These are phyloP conservation scores for Colletotrichum sp. DNA, from an alignment of 2,329 filamentous ascomycete genomes.

Conservation along the genomic window DNA sequence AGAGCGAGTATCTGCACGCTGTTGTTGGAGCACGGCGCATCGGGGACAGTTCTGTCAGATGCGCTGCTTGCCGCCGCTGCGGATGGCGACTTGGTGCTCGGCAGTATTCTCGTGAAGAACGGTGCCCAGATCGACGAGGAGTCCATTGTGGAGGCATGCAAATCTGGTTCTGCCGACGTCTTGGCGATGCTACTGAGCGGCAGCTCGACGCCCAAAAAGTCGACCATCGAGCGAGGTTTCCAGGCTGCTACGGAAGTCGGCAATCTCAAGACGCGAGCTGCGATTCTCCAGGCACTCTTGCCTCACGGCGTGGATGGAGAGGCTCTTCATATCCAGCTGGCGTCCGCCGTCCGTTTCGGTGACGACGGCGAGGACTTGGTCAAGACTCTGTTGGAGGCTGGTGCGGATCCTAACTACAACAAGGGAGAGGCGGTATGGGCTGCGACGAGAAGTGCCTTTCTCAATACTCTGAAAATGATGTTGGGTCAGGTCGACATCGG, in stretches of 20 bases:
- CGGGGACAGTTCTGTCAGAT: slow-evolving; percentile 49
- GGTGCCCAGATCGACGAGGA: slow-evolving; percentile 59
- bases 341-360: slow-evolving; percentile 57
- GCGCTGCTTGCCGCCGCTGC: slow-evolving; percentile 56
- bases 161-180: slow-evolving; percentile 54
- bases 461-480: slow-evolving; percentile 55
- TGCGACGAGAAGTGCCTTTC: slow-evolving; percentile 55
- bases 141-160: slow-evolving; percentile 59
- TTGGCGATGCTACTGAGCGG: slow-evolving; percentile 54
- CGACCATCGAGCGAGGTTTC: slow-evolving; percentile 55
- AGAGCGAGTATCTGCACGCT: slow-evolving; percentile 49
- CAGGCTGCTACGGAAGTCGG: slow-evolving; percentile 59
- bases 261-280: slow-evolving; percentile 52
- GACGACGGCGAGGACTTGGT: slow-evolving; percentile 54
- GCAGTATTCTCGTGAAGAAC: slow-evolving; percentile 54
- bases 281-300: slow-evolving; percentile 57
- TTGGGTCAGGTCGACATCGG: slow-evolving; percentile 50
- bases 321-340: slow-evolving; percentile 56
- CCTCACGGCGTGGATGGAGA: slow-evolving; percentile 55
- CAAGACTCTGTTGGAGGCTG: slow-evolving; percentile 47
- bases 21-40: slow-evolving; percentile 51
- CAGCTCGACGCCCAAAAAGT: slow-evolving; percentile 40
- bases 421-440: slow-evolving; percentile 61
- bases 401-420: slow-evolving; percentile 59
- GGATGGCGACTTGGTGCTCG: slow-evolving; percentile 57